Evolutionary conservation across 805 yeast genomes (phyloP).

Genomic region (Metschnikowia peoriensis): DNA sequence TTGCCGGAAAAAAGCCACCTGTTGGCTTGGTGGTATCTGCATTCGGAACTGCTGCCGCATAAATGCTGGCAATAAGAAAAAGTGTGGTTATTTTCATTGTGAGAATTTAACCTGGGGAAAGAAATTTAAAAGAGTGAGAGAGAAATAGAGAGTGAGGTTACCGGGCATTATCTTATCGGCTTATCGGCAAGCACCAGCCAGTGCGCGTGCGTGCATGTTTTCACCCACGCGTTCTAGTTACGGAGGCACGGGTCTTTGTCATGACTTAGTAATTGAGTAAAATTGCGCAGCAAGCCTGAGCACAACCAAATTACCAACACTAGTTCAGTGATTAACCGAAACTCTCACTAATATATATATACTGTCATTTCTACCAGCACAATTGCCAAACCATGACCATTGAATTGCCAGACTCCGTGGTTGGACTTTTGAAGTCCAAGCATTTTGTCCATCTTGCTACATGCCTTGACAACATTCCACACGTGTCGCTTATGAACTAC

Average conservation of each 20-base stretch:
- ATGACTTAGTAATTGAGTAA: background rate
- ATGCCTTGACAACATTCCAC: conserved; percentile 69
- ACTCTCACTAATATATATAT: too few species aligned
- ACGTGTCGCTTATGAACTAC: conserved; percentile 89
- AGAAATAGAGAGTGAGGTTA: background rate
- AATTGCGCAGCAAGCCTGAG: background rate
- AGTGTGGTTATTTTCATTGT: conserved; percentile 1
- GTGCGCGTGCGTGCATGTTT: background rate
- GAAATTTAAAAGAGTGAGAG: too few species aligned
- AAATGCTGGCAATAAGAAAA: background rate
- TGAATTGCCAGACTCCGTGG: conserved; percentile 37
- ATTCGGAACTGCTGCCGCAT: conserved; percentile 1
- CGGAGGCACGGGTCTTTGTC: background rate
- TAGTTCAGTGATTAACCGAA: too few species aligned
- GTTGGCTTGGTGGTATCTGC: background rate
- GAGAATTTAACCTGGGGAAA: background rate
- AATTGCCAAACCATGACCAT: background rate
- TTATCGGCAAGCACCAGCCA: background rate
- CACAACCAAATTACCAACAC: background rate
- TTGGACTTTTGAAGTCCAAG: conserved; percentile 52
- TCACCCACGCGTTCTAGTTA: background rate
- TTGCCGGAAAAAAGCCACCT: background rate
- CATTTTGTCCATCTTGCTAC: conserved; percentile 85
- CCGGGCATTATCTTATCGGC: conserved; percentile 5
- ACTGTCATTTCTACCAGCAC: background rate